Conservation (phyloP, 202 grass and related monocot genomes). For the Zoysia matrella region DNA sequence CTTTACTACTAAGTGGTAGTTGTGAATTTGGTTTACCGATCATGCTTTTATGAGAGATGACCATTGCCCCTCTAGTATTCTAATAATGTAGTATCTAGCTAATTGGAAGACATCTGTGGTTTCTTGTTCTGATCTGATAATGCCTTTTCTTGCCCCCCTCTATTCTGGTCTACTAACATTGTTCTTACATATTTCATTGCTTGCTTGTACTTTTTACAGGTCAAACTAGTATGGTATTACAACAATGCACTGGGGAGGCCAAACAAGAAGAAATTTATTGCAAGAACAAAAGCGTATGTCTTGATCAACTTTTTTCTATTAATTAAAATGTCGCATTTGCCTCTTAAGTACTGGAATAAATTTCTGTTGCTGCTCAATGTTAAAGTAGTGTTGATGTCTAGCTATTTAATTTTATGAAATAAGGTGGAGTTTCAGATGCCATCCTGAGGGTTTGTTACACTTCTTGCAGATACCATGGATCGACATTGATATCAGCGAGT, state of each 20-base stretch:
- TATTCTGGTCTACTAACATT: not conserved
- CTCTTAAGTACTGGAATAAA: slow-evolving; percentile 28
- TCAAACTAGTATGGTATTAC: slow-evolving; percentile 92
- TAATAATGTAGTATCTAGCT: not conserved
- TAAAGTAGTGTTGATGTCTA: slow-evolving; percentile 21
- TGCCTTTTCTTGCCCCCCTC: slow-evolving; percentile 14
- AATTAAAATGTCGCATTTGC: not conserved
- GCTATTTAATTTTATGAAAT: slow-evolving; percentile 34
- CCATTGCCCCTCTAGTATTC: not conserved
- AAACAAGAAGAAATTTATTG: slow-evolving; percentile 98
- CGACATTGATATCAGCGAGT: slow-evolving; percentile 92
- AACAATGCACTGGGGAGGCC: slow-evolving; percentile 96
- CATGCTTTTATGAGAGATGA: slow-evolving; percentile 12
- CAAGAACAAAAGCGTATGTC: slow-evolving; percentile 79
- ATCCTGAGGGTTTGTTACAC: slow-evolving; percentile 39
- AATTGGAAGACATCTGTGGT: not conserved
- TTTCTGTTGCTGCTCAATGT: not conserved
- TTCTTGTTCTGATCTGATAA: slow-evolving; percentile 13
- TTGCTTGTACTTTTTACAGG: too few species aligned
- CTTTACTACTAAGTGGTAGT: not conserved
- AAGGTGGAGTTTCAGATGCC: not conserved
- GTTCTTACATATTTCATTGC: not conserved
- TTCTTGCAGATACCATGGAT: slow-evolving; percentile 92
- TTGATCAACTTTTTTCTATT: not conserved
- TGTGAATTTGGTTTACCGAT: not conserved